phyloP scores from a whole-genome alignment of 2,329 filamentous ascomycete genomes.

The Paecilomyces sp. region DNA sequence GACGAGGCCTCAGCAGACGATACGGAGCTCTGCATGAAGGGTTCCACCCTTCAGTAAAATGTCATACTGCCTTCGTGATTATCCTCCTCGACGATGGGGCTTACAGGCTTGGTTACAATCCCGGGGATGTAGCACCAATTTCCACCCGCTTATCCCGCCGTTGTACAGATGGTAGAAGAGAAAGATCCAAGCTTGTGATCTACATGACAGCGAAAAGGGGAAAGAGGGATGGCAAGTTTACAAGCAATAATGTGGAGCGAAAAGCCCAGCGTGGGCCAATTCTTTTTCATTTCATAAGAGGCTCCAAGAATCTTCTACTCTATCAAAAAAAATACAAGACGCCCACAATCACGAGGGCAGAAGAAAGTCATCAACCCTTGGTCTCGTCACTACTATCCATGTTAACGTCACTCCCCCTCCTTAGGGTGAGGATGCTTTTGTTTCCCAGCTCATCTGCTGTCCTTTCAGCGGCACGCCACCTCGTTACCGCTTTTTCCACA shows the following conservation, averaged over 20 bases:
- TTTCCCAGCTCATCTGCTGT: slow-evolving; percentile 30
- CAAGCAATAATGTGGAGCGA: background rate
- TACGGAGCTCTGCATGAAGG: background rate
- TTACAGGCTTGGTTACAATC: background rate
- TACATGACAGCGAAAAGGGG: background rate
- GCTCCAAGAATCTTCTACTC: background rate
- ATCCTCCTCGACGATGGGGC: background rate
- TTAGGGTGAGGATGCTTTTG: slow-evolving; percentile 29
- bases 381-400: slow-evolving; percentile 28
- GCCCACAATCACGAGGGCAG: background rate
- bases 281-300: background rate
- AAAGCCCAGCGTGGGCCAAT: background rate
- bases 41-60: background rate
- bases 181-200: background rate
- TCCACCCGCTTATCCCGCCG: background rate
- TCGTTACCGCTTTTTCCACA: slow-evolving; percentile 69
- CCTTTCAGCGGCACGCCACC: slow-evolving; percentile 66
- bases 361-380: slow-evolving; percentile 16
- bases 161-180: background rate
- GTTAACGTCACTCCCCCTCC: slow-evolving; percentile 31
- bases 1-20: slow-evolving; percentile 47
- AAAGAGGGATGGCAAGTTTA: background rate
- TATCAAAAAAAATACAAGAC: background rate
- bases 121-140: background rate
- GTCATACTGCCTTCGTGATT: background rate